Percentiles rank a stretch among this genome's conserved stretches.
These are phyloP conservation scores for Aegle marmelos DNA, from an alignment of 345 rosid genomes.

Conservation along the genomic window DNA sequence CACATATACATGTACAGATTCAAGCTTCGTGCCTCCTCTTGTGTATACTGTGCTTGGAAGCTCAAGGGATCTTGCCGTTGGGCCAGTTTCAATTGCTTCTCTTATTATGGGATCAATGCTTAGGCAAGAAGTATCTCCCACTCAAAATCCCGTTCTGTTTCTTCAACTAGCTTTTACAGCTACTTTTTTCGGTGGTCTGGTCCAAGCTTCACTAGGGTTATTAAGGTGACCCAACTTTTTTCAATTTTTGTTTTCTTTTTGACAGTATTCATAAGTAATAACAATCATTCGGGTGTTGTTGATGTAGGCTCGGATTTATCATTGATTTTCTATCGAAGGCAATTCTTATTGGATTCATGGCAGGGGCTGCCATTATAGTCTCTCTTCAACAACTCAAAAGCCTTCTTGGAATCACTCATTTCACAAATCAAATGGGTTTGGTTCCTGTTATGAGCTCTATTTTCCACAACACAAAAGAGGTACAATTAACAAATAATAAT, in stretches of 20 bases:
- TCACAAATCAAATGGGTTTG: slow-evolving; percentile 77
- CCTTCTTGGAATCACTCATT: slow-evolving; percentile 90
- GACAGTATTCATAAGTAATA: background rate
- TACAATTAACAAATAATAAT: slow-evolving; percentile 1
- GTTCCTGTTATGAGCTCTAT: slow-evolving; percentile 83
- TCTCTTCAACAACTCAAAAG: slow-evolving; percentile 89
- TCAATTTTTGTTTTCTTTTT: background rate
- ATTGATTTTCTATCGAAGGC: slow-evolving; percentile 92
- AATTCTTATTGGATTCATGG: slow-evolving; percentile 91
- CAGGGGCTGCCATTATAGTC: slow-evolving; percentile 93
- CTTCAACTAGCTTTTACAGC: slow-evolving; percentile 87
- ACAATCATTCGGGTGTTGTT: background rate
- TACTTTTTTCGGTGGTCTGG: slow-evolving; percentile 90
- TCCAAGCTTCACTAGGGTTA: slow-evolving; percentile 90
- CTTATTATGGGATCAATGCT: slow-evolving; percentile 94
- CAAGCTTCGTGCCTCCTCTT: slow-evolving; percentile 96
- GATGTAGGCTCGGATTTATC: slow-evolving; percentile 76
- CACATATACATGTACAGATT: slow-evolving; percentile 38
- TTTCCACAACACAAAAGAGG: slow-evolving; percentile 74
- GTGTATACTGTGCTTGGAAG: slow-evolving; percentile 93
- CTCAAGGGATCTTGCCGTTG: slow-evolving; percentile 93
- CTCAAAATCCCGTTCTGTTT: slow-evolving; percentile 55
- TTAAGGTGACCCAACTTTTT: slow-evolving; percentile 45
- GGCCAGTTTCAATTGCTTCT: slow-evolving; percentile 94
- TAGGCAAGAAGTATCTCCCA: slow-evolving; percentile 75